Conservation (phyloP, 768 basidiomycete species). For the Mycena epipterygia region DNA sequence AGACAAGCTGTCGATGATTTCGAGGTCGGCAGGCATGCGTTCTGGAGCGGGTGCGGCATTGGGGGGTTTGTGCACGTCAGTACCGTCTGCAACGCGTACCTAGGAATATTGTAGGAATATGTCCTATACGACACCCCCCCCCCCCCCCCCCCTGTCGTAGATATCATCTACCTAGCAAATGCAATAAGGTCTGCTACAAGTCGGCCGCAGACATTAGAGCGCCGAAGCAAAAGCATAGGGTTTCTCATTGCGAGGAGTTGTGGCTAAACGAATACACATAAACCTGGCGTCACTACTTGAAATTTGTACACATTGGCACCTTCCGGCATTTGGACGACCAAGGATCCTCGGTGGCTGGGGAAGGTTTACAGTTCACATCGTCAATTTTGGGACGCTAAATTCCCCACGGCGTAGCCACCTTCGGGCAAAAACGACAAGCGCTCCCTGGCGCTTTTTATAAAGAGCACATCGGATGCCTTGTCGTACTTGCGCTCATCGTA, state of each 20-base stretch:
- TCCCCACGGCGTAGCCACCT: background rate
- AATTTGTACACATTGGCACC: background rate
- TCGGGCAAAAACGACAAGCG: constrained; percentile 19
- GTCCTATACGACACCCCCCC: too few species aligned
- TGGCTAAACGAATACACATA: background rate
- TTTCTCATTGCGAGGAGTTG: background rate
- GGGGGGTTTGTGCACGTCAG: too few species aligned
- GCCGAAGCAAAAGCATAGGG: background rate
- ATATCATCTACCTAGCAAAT: too few species aligned
- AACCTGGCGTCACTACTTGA: background rate
- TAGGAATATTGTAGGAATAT: too few species aligned
- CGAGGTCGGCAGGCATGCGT: too few species aligned
- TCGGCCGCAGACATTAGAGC: too few species aligned
- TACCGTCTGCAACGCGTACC: too few species aligned
- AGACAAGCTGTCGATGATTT: too few species aligned
- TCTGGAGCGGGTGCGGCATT: too few species aligned
- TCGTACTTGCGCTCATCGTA: constrained; percentile 60
- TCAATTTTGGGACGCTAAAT: background rate
- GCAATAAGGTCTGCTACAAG: too few species aligned
- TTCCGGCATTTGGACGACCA: background rate
- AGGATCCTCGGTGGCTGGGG: background rate
- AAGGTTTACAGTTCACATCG: background rate
- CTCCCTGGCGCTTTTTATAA: constrained; percentile 47
- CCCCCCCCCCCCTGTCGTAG: too few species aligned
- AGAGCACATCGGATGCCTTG: constrained; percentile 69